Percentiles rank a stretch among this genome's conserved stretches.
Evolutionary conservation across 495 filamentous ascomycete genomes (phyloP).

Genomic region (Penicillium waksmanii): DNA sequence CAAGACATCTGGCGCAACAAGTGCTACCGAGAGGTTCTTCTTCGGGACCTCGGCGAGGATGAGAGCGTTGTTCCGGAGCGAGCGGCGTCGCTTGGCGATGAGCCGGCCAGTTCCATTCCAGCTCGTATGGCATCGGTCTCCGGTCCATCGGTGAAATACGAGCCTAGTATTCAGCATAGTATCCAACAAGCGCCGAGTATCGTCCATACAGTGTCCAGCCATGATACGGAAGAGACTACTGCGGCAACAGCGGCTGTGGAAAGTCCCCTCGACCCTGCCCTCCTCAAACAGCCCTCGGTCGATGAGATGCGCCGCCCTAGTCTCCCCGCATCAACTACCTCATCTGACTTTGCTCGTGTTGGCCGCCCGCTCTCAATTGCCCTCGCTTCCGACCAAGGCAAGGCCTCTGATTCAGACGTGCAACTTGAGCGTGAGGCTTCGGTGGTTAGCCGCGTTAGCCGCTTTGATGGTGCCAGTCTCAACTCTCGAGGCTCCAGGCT

Average conservation of each 20-base stretch:
- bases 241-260: conserved; percentile 5
- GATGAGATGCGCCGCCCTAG: conserved; percentile 42
- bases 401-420: conserved; percentile 27
- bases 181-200: conserved; percentile 25
- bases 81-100: conserved; percentile 23
- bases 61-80: conserved; percentile 22
- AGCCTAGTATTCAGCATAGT: conserved; percentile 21
- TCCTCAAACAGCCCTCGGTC: conserved; percentile 26
- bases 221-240: conserved; percentile 21
- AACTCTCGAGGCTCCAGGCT: conserved; percentile 43
- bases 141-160: conserved; percentile 27
- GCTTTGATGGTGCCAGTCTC: conserved; percentile 43
- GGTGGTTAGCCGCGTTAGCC: conserved; percentile 42
- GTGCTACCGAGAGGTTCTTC: conserved; percentile 87
- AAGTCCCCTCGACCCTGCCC: conserved; percentile 14
- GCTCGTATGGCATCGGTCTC: conserved; percentile 25
- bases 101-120: conserved; percentile 15
- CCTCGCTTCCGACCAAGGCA: conserved; percentile 31
- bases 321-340: conserved; percentile 38
- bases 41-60: conserved; percentile 83
- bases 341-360: conserved; percentile 31
- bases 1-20: conserved; percentile 92
- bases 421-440: conserved; percentile 44
- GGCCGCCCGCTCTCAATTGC: conserved; percentile 39
- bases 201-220: conserved; percentile 23